Evolutionary conservation across 345 rosid genomes (phyloP).

Genomic region (Corymbia maculata): DNA sequence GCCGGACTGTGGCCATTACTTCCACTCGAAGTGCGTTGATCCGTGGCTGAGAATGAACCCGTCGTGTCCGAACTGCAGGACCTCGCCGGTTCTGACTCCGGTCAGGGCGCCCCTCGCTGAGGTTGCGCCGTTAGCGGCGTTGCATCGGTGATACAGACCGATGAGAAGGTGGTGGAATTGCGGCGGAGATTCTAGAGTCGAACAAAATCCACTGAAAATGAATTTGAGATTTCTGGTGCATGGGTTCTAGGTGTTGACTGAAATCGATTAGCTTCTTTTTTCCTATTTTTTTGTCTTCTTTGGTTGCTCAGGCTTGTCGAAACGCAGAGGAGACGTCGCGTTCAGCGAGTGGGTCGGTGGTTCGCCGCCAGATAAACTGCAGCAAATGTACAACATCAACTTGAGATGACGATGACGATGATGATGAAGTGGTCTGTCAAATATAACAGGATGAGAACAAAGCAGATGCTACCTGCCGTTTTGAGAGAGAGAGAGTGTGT

Average conservation of each 20-base stretch:
- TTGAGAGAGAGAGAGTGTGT: background rate
- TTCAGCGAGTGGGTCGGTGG: background rate
- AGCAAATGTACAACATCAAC: background rate
- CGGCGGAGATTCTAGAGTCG: background rate
- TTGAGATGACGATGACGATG: background rate
- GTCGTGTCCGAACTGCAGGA: background rate
- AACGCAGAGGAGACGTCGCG: background rate
- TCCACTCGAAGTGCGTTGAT: background rate
- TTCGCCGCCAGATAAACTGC: background rate
- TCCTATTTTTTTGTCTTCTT: background rate
- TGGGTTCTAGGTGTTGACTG: background rate
- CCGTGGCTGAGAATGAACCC: background rate
- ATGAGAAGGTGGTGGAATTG: background rate
- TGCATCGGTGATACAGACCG: background rate
- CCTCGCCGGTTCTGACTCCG: background rate
- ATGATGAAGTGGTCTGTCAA: background rate
- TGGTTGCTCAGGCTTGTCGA: background rate
- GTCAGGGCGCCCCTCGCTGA: background rate
- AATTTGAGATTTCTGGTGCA: background rate
- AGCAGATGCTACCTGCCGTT: background rate
- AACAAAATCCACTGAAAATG: background rate
- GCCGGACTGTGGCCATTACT: background rate
- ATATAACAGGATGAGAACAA: background rate
- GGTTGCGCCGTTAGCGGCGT: fast-evolving
- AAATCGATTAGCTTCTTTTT: background rate